Evolutionary conservation across 331 rosid species (phyloP), one percentile per base, ranked within the genome.

Genomic region (Pyrus hybrid): DNA sequence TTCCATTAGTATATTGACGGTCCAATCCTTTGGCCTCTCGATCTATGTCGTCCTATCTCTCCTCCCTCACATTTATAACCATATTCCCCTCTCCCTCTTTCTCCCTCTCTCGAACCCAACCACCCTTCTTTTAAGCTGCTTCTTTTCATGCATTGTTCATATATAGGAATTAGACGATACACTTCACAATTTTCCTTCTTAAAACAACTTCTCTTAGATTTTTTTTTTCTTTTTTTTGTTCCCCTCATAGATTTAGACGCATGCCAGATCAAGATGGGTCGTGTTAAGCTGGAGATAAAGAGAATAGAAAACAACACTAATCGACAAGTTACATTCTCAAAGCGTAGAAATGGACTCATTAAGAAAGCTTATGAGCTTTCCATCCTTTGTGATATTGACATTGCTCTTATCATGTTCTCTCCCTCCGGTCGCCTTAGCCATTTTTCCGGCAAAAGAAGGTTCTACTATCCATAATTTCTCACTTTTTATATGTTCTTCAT

Each of bases 351-450:
- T 88, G 93, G 97, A 23, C 91, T 89, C 80, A 91, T 89, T 73
- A 91, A 91, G 83, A 91, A 91, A 84, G 96, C 97, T 7, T 91
- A 91, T 6, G 97, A 91, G 71, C 80, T 91, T 62, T 88, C 97
- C 43, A 81, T 91, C 77, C 86, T 91, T 0, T 91, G 97, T 26
- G 97, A 91, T 80, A 89, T 91, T 79, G 97, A 91, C 73, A 87
- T 91, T 73, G 96, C 97, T 16, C 93, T 91, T 13, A 88, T 91
- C 64, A 87, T 91, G 91, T 91, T 91, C 81, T 89, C 97, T 71
- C 84, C 91, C 4, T 91, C 96, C 0, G 88, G 84, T 8, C 88
- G 88, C 57, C 80, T 91, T 17, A 86, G 80, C 74, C 96, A 89
- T 32, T 91, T 91, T 67, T 91, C 97, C 0, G 91, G 97, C 70